Percentiles rank a stretch among this genome's conserved stretches.
Conservation (phyloP, 306 rosid genomes). For the Sphenostylis stenocarpa region DNA sequence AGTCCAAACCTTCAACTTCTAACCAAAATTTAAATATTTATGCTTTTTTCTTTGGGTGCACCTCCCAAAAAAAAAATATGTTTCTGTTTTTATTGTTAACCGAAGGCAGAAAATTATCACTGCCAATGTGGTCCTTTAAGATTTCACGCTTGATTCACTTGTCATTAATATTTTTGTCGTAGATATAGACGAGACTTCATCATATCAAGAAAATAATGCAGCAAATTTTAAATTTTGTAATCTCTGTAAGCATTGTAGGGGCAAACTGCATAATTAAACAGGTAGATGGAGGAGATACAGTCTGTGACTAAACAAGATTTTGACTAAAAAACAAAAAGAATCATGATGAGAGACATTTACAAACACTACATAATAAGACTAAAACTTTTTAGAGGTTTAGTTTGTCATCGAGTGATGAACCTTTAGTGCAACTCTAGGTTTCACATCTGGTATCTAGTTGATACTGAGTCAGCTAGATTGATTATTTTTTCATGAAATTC, state of each 20-base stretch:
- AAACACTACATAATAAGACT: conserved; percentile 7
- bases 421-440: neutral
- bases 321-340: neutral
- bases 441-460: neutral
- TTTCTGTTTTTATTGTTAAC: neutral
- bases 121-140: neutral
- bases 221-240: neutral
- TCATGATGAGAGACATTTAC: neutral
- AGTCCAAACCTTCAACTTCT: neutral
- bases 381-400: neutral
- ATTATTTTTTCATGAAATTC: neutral
- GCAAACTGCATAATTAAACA: neutral
- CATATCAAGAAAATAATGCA: neutral
- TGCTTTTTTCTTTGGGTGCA: neutral
- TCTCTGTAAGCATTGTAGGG: neutral
- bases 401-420: neutral
- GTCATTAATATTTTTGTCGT: neutral
- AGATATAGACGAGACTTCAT: neutral
- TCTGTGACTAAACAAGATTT: neutral
- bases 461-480: neutral
- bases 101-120: neutral
- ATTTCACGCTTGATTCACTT: neutral
- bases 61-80: neutral
- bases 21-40: neutral
- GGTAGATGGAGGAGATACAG: neutral